phyloP scores from a whole-genome alignment of 2,329 filamentous ascomycete species.

The Catunica adiposa region DNA sequence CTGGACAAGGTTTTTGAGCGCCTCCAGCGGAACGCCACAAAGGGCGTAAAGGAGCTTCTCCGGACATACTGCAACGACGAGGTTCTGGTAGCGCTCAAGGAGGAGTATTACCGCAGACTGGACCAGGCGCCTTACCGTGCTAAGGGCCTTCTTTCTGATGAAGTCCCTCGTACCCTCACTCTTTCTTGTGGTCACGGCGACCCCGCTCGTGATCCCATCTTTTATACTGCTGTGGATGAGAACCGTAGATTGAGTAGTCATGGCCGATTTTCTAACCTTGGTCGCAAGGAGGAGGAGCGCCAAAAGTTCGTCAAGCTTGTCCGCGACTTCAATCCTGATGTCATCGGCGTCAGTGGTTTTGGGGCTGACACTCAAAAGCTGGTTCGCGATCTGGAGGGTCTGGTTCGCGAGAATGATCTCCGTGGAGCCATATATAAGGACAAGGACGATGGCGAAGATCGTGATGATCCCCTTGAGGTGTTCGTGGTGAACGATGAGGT shows the following conservation, averaged over 20 bases:
- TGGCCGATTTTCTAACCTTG: constrained; percentile 69
- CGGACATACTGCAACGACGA: constrained; percentile 88
- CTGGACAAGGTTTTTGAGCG: constrained; percentile 68
- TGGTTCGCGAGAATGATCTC: constrained; percentile 63
- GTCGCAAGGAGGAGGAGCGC: constrained; percentile 48
- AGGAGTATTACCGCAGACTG: constrained; percentile 74
- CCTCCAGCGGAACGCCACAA: constrained; percentile 68
- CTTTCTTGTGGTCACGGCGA: constrained; percentile 74
- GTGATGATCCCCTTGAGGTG: constrained; percentile 68
- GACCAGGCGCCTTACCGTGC: constrained; percentile 95
- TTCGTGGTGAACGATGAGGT: constrained; percentile 93
- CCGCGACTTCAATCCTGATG: constrained; percentile 67
- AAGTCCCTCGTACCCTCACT: constrained; percentile 69
- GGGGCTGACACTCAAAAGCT: constrained; percentile 74
- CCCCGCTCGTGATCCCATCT: constrained; percentile 57
- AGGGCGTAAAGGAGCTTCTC: constrained; percentile 86
- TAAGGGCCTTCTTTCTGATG: constrained; percentile 78
- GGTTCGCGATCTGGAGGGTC: constrained; percentile 60
- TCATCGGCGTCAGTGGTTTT: constrained; percentile 78
- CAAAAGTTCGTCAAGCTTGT: constrained; percentile 65
- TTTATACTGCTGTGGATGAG: constrained; percentile 87
- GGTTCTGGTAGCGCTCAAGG: constrained; percentile 72
- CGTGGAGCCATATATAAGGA: constrained; percentile 72
- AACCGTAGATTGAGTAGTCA: constrained; percentile 79
- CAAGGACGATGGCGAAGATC: constrained; percentile 49